Base-by-base conservation (phyloP, 495 filamentous ascomycete species). In the Gamarada debralockiae region DNA sequence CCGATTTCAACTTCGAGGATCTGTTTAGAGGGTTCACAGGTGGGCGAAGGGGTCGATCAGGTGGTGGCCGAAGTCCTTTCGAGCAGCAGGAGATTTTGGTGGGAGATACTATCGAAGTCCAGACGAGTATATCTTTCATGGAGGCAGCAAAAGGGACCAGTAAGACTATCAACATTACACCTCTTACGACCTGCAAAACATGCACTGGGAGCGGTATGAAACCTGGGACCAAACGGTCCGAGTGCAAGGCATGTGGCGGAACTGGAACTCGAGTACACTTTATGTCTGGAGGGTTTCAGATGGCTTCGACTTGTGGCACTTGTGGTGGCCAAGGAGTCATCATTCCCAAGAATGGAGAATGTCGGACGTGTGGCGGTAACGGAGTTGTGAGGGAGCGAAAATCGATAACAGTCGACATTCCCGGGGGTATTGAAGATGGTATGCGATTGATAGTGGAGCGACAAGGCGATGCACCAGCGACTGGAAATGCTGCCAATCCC, bases 1-100 rank as follows among this genome's bases (percentile, higher is more conserved):
- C 79, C 0, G 88, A 92, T 55, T 90, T 97, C 72, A 90, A 90
- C 63, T 95, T 98, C 55, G 93, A 97, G 59, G 93, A 97, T 72
- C 72, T 97, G 4, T 97, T 98, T 63, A 85, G 85, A 48, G 90
- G 89, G 3, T 96, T 97, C 61, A 76, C 83, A 10, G 82, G 81
- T 33, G 76, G 77, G 34, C 76, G 79, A 42, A 64, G 76, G 12
- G 69, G 67, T 25, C 73, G 84, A 10, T 69, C 79, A 13, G 75
- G 83, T n/a, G 61, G 75, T 4, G 64, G 67, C 14, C 60, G 76
- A 5, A 63, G 67, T 20, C 83, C 83, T 7, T 93, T 92, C 69
- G 76, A 84, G 56, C 84, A 89, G 56, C 78, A 60, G 27, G 68
- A 90, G 64, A 78, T 92, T 23, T 57, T 92, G 54, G 83, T 95